A percentile compares a stretch with the other conserved stretches of the same genome.
Evolutionary conservation across 371 early-diverging fungal species (phyloP).

Genomic region (Mortierella sp.): DNA sequence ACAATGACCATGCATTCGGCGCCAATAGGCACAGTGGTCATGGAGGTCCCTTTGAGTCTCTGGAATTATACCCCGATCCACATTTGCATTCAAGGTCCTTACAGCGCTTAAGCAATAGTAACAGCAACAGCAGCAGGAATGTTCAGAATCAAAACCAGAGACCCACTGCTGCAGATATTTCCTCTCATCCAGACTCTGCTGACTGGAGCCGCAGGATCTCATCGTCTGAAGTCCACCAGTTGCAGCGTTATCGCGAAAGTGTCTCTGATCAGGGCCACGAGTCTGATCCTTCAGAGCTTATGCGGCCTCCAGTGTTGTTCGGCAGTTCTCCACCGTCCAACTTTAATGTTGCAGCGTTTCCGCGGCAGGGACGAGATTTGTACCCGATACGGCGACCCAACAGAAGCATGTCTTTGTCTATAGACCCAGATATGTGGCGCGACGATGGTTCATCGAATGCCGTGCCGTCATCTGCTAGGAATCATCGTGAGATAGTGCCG

Average conservation of each 20-base stretch:
- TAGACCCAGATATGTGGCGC: conserved; percentile 57
- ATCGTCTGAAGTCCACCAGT: neutral
- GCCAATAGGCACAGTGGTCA: neutral
- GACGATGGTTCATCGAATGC: conserved; percentile 59
- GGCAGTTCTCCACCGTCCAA: conserved; percentile 14
- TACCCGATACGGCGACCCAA: conserved; percentile 33
- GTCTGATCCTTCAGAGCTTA: conserved; percentile 48
- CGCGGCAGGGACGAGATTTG: conserved; percentile 17
- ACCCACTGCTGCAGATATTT: neutral
- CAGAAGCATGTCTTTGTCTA: conserved; percentile 60
- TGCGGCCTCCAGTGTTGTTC: conserved; percentile 33
- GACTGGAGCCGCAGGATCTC: neutral
- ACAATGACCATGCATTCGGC: conserved; percentile 21
- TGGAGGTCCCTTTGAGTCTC: neutral
- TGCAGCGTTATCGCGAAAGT: conserved; percentile 15
- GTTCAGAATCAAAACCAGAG: neutral
- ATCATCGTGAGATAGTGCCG: conserved; percentile 37
- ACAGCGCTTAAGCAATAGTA: neutral
- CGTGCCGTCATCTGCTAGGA: conserved; percentile 21
- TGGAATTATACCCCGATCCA: neutral
- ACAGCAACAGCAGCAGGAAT: neutral
- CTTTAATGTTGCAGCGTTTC: conserved; percentile 1
- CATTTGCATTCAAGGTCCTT: neutral
- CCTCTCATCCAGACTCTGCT: neutral
- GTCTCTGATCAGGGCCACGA: conserved; percentile 39